Base-by-base conservation (phyloP, 2,329 filamentous ascomycete species). In the Hymenoscyphus linearis region DNA sequence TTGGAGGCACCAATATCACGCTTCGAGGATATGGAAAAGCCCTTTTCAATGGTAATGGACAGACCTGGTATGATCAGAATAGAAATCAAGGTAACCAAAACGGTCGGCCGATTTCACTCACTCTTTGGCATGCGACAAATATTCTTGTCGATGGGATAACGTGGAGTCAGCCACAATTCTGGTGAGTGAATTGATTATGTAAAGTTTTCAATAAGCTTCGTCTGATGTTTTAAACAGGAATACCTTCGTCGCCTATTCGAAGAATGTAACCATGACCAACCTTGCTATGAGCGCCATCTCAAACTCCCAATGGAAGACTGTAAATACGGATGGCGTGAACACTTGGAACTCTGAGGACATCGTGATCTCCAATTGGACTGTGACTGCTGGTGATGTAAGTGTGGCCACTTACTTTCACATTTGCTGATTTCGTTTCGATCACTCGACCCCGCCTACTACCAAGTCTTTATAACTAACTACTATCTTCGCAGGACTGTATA, bases 291-390 rank as follows among this genome's bases (percentile, higher is more conserved):
- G 59, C 47, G 55, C 56, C 1, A 34, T 58, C 4, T 78, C 77
- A 53, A 78, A 78, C 18, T 74, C 73, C 3, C 76, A 75, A 31
- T 69, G 74, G 6, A 74, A 80, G 1, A 82, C 83, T 3, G 85
- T 85, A 68, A 86, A 87, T 69, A 85, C 82, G 0, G 84, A 86
- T 65, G 84, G 85, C 50, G 84, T 85, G 68, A 83, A 86, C 72
- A 82, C 82, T 0, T 75, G 82, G 59, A 85, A 85, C 60, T 79
- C 83, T 34, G 78, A 83, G 57, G 78, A 79, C 0, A 70, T 86
- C 6, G 78, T 72, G 0, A 79, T 84, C 16, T 78, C 79, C 62
- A 78, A 80, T 26, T 75, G 77, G 2, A 79, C 77, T 68, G 77
- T 83, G 25, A 78, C 83, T 55, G 79, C 81, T 54, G 81, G 80